A percentile compares a stretch with the other conserved stretches of the same genome.
These are phyloP conservation scores for Striga asiatica DNA, from an alignment of 257 asterid genomes.

Conservation along the genomic window DNA sequence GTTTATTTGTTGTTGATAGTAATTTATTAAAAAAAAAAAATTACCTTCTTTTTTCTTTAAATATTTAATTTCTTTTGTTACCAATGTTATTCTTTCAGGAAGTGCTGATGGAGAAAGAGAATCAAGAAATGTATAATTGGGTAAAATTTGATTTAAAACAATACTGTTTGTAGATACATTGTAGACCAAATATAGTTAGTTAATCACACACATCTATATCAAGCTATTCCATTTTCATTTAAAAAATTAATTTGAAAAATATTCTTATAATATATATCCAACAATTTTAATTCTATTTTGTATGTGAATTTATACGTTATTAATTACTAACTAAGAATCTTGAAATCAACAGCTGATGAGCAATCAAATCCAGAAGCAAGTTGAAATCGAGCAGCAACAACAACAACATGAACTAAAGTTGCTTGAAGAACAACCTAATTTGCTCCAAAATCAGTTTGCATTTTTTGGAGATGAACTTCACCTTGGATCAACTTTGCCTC, in stretches of 20 bases:
- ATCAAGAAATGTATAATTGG: slow-evolving; percentile 73
- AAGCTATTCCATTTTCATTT: neutral
- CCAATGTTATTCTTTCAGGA: slow-evolving; percentile 25
- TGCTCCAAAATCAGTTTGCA: slow-evolving; percentile 40
- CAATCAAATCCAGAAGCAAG: slow-evolving; percentile 36
- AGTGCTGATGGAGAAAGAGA: slow-evolving; percentile 57
- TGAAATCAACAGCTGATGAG: slow-evolving; percentile 36
- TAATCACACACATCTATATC: too few species aligned
- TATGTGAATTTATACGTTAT: neutral
- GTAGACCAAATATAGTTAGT: too few species aligned
- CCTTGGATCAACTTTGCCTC: slow-evolving; percentile 26
- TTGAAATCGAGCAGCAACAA: slow-evolving; percentile 24
- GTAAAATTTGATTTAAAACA: too few species aligned
- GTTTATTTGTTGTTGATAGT: too few species aligned
- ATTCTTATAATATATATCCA: too few species aligned
- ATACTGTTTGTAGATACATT: too few species aligned
- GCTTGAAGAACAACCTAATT: slow-evolving; percentile 32
- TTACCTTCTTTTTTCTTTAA: too few species aligned
- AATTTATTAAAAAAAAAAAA: too few species aligned
- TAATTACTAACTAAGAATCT: neutral
- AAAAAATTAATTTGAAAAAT: neutral
- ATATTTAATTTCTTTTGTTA: neutral
- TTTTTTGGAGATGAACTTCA: slow-evolving; percentile 54
- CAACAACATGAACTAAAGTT: slow-evolving; percentile 28
- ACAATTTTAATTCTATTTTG: neutral